A percentile compares a stretch with the other conserved stretches of the same genome.
These are phyloP conservation scores for Fusarium ramigenum DNA, from an alignment of 2,329 filamentous ascomycete species.

Conservation along the genomic window DNA sequence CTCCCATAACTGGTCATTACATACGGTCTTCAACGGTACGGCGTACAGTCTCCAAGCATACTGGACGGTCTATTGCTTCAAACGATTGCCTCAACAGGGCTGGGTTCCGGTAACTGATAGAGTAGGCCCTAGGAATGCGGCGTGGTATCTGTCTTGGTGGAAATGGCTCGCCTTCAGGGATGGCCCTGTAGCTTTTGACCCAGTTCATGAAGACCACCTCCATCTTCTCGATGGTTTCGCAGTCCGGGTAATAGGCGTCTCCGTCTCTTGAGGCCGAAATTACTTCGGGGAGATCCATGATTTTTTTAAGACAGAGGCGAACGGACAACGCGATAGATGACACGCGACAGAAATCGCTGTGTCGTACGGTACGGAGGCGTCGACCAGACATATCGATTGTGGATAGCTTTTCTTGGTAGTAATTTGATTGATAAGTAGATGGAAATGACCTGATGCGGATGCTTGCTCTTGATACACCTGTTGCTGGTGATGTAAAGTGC, in stretches of 20 bases:
- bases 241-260: neutral
- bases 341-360: neutral
- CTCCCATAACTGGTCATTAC: neutral
- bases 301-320: neutral
- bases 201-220: neutral
- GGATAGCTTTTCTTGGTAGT: neutral
- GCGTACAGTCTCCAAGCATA: neutral
- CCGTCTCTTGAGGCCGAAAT: no score
- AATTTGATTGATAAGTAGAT: neutral
- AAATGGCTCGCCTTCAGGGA: neutral
- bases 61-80: neutral
- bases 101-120: neutral
- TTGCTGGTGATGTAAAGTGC: neutral
- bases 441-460: neutral
- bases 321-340: neutral
- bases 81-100: neutral
- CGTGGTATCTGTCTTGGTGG: neutral
- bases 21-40: neutral
- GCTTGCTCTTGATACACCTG: neutral
- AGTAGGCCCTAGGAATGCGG: neutral
- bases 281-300: neutral
- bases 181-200: neutral
- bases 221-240: neutral
- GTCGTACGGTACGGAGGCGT: neutral
- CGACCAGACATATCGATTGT: neutral